Conservation (phyloP, 352 stramenopile species). For the Pilasporangium apinafurcum region DNA sequence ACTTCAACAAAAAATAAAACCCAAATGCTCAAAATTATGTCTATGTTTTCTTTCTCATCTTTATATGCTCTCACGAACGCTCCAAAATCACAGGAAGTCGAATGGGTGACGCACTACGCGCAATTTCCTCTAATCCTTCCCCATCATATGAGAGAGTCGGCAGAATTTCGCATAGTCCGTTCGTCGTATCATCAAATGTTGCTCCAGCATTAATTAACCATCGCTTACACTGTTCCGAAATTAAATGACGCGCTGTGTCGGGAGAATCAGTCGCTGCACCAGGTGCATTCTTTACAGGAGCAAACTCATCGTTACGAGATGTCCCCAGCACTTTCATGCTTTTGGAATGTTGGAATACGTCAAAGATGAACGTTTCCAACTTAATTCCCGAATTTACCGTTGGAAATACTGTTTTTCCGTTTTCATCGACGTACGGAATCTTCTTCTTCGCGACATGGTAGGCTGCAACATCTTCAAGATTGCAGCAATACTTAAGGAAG, state of each 20-base stretch:
- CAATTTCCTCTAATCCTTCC: conserved; percentile 57
- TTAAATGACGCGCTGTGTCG: conserved; percentile 59
- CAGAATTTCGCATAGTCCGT: conserved; percentile 61
- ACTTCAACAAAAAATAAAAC: no score
- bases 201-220: conserved; percentile 57
- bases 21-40: no score
- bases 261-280: conserved; percentile 66
- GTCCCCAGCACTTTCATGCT: conserved; percentile 89
- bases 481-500: conserved; percentile 86
- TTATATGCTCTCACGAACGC: background rate
- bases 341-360: conserved; percentile 88
- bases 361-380: conserved; percentile 96
- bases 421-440: conserved; percentile 81
- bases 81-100: conserved; percentile 21
- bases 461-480: conserved; percentile 86
- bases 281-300: conserved; percentile 87
- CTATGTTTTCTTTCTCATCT: background rate
- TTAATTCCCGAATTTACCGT: conserved; percentile 89
- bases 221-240: conserved; percentile 46
- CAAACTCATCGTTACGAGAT: conserved; percentile 85
- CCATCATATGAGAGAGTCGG: conserved; percentile 79
- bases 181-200: conserved; percentile 18
- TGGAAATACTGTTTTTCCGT: conserved; percentile 55
- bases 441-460: conserved; percentile 85
- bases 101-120: conserved; percentile 30